These are phyloP conservation scores for Teratosphaeria gauchensis DNA, from an alignment of 2,329 filamentous ascomycete species.

Conservation along the genomic window DNA sequence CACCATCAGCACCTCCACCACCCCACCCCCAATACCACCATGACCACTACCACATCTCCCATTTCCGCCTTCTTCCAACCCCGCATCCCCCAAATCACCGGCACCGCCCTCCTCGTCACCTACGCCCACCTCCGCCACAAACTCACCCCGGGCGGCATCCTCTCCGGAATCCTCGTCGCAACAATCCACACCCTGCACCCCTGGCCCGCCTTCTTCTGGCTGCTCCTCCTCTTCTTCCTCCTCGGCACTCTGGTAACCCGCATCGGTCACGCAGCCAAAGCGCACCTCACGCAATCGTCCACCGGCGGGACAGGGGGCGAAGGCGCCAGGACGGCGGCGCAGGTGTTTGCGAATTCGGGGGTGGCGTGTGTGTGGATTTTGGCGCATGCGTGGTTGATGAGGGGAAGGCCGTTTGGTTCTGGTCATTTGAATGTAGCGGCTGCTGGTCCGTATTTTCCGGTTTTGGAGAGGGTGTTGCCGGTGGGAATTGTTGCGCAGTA, in stretches of 20 bases:
- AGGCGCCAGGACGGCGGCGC: conserved; percentile 70
- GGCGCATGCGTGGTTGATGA: conserved; percentile 39
- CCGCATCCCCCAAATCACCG: conserved; percentile 18
- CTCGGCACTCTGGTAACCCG: conserved; percentile 68
- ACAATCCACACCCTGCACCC: conserved; percentile 80
- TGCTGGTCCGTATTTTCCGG: conserved; percentile 33
- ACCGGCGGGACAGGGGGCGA: conserved; percentile 67
- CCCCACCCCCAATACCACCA: background rate
- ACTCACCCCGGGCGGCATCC: conserved; percentile 66
- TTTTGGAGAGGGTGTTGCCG: conserved; percentile 24
- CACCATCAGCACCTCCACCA: background rate
- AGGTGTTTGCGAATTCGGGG: conserved; percentile 83
- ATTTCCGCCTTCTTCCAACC: background rate
- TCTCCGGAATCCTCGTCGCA: conserved; percentile 64
- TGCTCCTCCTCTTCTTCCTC: conserved; percentile 78
- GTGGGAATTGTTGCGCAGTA: conserved; percentile 53
- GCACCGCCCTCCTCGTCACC: conserved; percentile 35
- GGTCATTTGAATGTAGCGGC: conserved; percentile 12
- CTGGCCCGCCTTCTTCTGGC: conserved; percentile 80
- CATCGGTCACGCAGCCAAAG: conserved; percentile 83
- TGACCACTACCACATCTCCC: background rate
- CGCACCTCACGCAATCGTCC: conserved; percentile 67
- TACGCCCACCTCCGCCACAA: conserved; percentile 38
- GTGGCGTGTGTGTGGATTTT: conserved; percentile 60
- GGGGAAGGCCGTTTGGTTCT: conserved; percentile 23